Base-by-base conservation (phyloP, 2,329 filamentous ascomycete genomes). In the Remersonia thermophila region DNA sequence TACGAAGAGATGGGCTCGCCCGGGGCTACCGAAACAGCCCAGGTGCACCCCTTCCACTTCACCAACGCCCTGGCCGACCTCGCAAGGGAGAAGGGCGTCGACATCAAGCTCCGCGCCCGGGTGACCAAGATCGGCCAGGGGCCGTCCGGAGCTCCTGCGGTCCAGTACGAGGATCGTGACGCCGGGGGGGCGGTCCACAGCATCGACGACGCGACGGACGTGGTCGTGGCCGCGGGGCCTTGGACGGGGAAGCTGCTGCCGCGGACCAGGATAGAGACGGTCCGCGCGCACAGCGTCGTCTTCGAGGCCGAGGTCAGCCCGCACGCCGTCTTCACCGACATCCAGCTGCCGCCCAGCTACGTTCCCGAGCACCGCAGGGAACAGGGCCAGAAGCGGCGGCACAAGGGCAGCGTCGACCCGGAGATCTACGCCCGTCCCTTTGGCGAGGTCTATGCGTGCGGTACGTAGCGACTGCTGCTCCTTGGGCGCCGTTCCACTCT, bases 341-440 rank as follows among this genome's bases (percentile, higher is more conserved):
- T 98, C 44, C 65, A 71, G 27, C 67, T 94, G 2, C 83, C 85
- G 0, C 54, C 60, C 11, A 70, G 73, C 41, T 85, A 78, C 54
- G 58, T 71, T 3, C 67, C 67, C 3, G 63, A 60, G 46, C 69
- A 71, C 47, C 62, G 65, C 35, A 55, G 57, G 39, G 55, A 50
- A 46, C 54, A 58, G 51, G 67, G 62, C 40, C 64, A 70, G 53
- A 65, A 62, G 60, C 62, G 67, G 51, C 61, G 59, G 49, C 72
- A 71, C 58, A 66, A 67, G 40, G 69, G 76, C 18, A 71, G 71
- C 13, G 84, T 85, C 10, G 78, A 84, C 17, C 91, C 91, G 0
- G 91, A 98, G 57, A 91, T 96, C 43, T 98, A 98, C 55, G 83
- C 91, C 1, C 72, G 91, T 3, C 87, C 87, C 0, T 81, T 85